These are phyloP conservation scores for Lantana camara DNA, from an alignment of 257 asterid genomes.

Conservation along the genomic window DNA sequence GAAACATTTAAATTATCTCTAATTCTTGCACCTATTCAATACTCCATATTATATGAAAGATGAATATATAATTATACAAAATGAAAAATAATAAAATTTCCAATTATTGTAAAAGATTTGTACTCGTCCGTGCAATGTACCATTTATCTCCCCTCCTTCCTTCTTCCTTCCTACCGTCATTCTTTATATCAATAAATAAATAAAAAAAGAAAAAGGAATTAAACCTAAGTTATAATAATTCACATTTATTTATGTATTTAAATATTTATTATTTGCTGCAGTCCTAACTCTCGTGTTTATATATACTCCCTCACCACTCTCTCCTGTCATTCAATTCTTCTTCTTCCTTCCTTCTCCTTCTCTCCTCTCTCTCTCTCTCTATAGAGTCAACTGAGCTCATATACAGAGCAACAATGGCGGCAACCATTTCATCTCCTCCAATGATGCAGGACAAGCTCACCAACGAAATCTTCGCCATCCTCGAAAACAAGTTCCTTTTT, in stretches of 20 bases:
- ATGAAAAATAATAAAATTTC: no score
- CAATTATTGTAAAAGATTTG: no score
- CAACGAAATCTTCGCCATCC: slow-evolving; percentile 76
- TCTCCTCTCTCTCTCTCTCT: background rate
- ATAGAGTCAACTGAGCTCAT: background rate
- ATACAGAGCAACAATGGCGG: slow-evolving; percentile 27
- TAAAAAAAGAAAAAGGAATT: no score
- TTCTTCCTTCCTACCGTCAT: background rate
- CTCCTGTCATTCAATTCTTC: slow-evolving; percentile 21
- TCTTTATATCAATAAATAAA: background rate
- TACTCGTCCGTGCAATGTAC: no score
- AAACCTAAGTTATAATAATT: background rate
- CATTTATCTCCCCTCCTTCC: background rate
- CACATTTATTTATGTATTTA: background rate
- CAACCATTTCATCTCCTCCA: slow-evolving; percentile 27
- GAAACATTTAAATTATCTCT: no score
- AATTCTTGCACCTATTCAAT: no score
- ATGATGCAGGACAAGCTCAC: slow-evolving; percentile 50
- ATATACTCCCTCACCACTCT: slow-evolving; percentile 14
- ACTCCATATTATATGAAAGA: no score
- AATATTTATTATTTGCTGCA: no score
- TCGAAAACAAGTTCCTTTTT: slow-evolving; percentile 83
- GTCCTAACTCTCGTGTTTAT: slow-evolving; percentile 6
- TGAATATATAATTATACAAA: no score
- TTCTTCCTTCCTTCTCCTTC: background rate